Evolutionary conservation across 306 rosid species (phyloP).

Genomic region (Oemleria cerasiformis): DNA sequence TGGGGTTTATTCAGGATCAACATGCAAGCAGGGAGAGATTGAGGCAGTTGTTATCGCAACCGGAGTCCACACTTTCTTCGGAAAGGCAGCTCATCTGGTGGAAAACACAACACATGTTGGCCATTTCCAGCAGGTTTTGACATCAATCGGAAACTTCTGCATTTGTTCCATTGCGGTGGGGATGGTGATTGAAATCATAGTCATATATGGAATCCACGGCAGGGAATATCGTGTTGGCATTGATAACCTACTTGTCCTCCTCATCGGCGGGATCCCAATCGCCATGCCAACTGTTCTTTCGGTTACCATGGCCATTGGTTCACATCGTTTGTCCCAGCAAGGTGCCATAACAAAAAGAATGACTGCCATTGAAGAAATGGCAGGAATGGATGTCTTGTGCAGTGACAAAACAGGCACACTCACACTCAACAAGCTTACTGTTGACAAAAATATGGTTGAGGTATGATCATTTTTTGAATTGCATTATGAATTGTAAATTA

Average conservation of each 20-base stretch:
- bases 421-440: constrained; percentile 76
- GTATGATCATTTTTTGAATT: constrained; percentile 14
- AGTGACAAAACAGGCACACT: constrained; percentile 81
- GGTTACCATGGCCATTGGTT: constrained; percentile 81
- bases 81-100: constrained; percentile 83
- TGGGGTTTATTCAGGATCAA: constrained; percentile 76
- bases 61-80: constrained; percentile 80
- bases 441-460: constrained; percentile 64
- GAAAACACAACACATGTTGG: constrained; percentile 75
- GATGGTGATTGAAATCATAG: constrained; percentile 59
- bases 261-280: constrained; percentile 79
- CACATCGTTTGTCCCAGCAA: constrained; percentile 61
- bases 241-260: constrained; percentile 69
- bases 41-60: constrained; percentile 77
- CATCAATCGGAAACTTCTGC: constrained; percentile 71
- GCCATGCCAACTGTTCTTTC: constrained; percentile 92
- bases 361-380: constrained; percentile 86
- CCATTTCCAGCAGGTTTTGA: constrained; percentile 78
- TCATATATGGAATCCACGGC: constrained; percentile 32
- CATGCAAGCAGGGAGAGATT: constrained; percentile 85
- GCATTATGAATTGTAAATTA: background rate
- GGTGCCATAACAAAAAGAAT: constrained; percentile 85
- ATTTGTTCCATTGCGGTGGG: constrained; percentile 74
- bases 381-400: constrained; percentile 78
- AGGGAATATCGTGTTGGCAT: constrained; percentile 46